Evolutionary conservation across 2,329 filamentous ascomycete genomes (phyloP).

Genomic region (Keithomyces neogunnii): DNA sequence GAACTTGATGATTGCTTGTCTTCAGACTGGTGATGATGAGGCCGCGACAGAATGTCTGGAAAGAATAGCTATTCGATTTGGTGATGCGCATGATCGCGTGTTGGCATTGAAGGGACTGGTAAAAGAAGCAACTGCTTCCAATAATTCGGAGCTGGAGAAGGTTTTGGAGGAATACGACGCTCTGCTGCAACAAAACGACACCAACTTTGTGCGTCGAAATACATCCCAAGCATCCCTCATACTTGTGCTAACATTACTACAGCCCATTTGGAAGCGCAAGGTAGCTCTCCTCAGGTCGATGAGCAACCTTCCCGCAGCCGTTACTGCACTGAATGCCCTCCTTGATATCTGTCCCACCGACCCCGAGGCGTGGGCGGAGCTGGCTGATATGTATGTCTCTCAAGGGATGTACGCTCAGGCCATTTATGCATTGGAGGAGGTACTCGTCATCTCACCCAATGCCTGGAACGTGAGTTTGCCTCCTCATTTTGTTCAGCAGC

Average conservation of each 20-base stretch:
- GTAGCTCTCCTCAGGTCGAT: slow-evolving; percentile 72
- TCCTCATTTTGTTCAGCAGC: too few relatives aligned
- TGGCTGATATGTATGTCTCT: slow-evolving; percentile 76
- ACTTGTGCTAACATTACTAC: slow-evolving; percentile 13
- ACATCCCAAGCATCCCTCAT: background rate
- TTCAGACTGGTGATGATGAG: slow-evolving; percentile 75
- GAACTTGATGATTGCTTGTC: slow-evolving; percentile 74
- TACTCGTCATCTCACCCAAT: slow-evolving; percentile 77
- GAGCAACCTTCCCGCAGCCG: slow-evolving; percentile 62
- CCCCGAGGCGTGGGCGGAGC: slow-evolving; percentile 86
- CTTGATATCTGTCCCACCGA: slow-evolving; percentile 83
- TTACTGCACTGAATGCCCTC: slow-evolving; percentile 62
- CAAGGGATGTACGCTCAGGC: slow-evolving; percentile 76
- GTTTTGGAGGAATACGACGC: slow-evolving; percentile 72
- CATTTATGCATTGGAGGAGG: slow-evolving; percentile 84
- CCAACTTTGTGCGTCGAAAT: slow-evolving; percentile 60
- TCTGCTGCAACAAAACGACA: slow-evolving; percentile 62
- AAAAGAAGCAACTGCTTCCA: slow-evolving; percentile 70
- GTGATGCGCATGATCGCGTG: slow-evolving; percentile 73
- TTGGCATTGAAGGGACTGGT: slow-evolving; percentile 76
- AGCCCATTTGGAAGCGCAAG: slow-evolving; percentile 80
- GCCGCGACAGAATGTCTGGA: slow-evolving; percentile 69
- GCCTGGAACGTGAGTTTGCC: slow-evolving; percentile 75
- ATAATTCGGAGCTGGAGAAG: slow-evolving; percentile 54
- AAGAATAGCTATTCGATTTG: slow-evolving; percentile 72